These are phyloP conservation scores for Candida rishiriensis DNA, from an alignment of 805 yeast species.

Conservation along the genomic window DNA sequence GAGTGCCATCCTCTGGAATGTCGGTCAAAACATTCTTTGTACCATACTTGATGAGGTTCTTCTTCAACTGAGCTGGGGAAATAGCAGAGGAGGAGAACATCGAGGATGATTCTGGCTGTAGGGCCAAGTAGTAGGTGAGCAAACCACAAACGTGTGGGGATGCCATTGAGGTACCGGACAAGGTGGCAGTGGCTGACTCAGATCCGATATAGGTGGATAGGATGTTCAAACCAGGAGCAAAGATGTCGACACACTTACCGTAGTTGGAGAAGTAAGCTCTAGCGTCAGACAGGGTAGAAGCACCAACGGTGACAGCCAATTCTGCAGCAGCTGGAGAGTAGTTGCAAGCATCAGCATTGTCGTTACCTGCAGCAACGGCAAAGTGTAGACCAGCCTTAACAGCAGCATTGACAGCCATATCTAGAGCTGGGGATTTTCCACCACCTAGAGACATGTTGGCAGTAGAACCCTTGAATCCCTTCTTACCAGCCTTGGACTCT, in stretches of 20 bases:
- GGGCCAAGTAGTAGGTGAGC: slow-evolving; percentile 80
- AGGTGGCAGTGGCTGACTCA: slow-evolving; percentile 67
- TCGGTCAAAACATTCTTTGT: slow-evolving; percentile 56
- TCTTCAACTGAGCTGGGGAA: slow-evolving; percentile 72
- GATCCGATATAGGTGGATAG: slow-evolving; percentile 82
- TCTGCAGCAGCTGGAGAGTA: slow-evolving; percentile 88
- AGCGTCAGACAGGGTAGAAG: slow-evolving; percentile 79
- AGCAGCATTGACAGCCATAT: slow-evolving; percentile 85
- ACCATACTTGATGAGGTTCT: slow-evolving; percentile 66
- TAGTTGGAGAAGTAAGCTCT: slow-evolving; percentile 95
- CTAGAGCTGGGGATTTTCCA: slow-evolving; percentile 83
- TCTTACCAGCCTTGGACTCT: slow-evolving; percentile 43
- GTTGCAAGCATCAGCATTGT: slow-evolving; percentile 87
- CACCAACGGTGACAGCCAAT: slow-evolving; percentile 89
- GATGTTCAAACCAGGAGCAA: slow-evolving; percentile 93
- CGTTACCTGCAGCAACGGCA: slow-evolving; percentile 97
- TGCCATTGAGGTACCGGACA: slow-evolving; percentile 98
- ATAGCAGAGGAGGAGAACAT: slow-evolving; percentile 55
- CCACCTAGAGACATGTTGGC: slow-evolving; percentile 96
- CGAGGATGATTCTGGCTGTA: slow-evolving; percentile 72
- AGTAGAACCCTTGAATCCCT: slow-evolving; percentile 78
- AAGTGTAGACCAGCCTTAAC: slow-evolving; percentile 84
- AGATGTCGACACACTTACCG: slow-evolving; percentile 94
- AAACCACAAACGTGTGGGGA: slow-evolving; percentile 95
- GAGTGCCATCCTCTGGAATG: slow-evolving; percentile 63